A percentile compares a stretch with the other conserved stretches of the same genome.
These are phyloP conservation scores for Lactifluus subvellereus DNA, from an alignment of 768 basidiomycete genomes.

Conservation along the genomic window DNA sequence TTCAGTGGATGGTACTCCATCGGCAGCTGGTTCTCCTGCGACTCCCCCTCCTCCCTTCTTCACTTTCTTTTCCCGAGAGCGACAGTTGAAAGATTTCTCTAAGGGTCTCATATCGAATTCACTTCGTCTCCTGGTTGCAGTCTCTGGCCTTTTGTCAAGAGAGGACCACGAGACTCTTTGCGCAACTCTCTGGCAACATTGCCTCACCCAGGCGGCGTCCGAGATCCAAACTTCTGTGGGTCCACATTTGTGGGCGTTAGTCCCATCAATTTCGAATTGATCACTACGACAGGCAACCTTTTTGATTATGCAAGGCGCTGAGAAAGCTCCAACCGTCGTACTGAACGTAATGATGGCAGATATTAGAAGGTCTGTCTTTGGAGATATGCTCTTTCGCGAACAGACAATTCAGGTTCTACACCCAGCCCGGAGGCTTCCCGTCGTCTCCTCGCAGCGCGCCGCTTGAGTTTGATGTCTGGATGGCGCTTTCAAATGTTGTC, in stretches of 20 bases:
- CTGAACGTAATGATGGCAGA: conserved; percentile 10
- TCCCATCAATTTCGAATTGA: neutral
- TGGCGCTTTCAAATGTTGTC: conserved; percentile 67
- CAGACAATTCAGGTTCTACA: neutral
- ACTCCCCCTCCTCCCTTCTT: conserved; percentile 15
- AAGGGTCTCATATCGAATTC: conserved; percentile 30
- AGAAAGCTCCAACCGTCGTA: neutral
- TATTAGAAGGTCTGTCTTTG: conserved; percentile 14
- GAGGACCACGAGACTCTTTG: conserved; percentile 50
- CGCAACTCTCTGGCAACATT: conserved; percentile 52
- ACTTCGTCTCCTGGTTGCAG: conserved; percentile 56
- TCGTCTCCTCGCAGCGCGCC: conserved; percentile 48
- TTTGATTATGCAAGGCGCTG: conserved; percentile 32
- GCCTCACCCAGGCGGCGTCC: conserved; percentile 36
- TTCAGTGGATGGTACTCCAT: neutral
- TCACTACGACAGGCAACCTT: conserved; percentile 1
- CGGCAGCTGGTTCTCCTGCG: conserved; percentile 11
- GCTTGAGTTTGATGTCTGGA: conserved; percentile 51
- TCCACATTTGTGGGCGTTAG: conserved; percentile 8
- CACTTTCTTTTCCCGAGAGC: conserved; percentile 17
- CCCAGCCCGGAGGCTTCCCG: conserved; percentile 44
- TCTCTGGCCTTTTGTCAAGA: conserved; percentile 47
- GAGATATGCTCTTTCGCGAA: neutral
- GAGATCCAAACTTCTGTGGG: conserved; percentile 48
- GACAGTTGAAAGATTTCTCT: conserved; percentile 13